Percentiles rank a stretch among this genome's conserved stretches.
phyloP scores from a whole-genome alignment of 2,329 filamentous ascomycete genomes.

The Epichloe gansuensis region DNA sequence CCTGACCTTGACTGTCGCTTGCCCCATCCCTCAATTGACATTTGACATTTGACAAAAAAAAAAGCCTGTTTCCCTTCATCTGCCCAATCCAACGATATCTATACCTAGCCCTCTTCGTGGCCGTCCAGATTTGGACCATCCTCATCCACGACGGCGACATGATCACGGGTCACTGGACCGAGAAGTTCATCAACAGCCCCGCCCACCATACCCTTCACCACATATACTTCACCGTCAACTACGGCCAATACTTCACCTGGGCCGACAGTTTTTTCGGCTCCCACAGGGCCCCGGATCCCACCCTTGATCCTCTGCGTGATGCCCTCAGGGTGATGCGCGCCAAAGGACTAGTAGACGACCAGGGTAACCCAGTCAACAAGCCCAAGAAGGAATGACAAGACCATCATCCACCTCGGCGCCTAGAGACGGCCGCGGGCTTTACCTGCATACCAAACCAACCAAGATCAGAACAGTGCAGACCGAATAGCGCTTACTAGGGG shows the following conservation, averaged over 20 bases:
- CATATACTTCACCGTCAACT: conserved; percentile 49
- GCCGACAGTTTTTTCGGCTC: conserved; percentile 13
- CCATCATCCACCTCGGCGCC: too few species aligned
- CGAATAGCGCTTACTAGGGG: too few species aligned
- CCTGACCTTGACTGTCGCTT: not conserved
- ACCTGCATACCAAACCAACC: too few species aligned
- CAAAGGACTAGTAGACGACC: conserved; percentile 31
- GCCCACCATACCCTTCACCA: conserved; percentile 80
- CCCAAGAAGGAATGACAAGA: conserved; percentile 15
- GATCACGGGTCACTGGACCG: conserved; percentile 70
- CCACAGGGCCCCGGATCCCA: conserved; percentile 28
- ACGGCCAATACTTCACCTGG: conserved; percentile 62
- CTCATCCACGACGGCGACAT: conserved; percentile 96
- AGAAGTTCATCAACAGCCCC: conserved; percentile 60
- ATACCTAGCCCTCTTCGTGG: conserved; percentile 74
- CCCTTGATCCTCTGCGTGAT: conserved; percentile 31
- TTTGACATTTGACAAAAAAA: not conserved
- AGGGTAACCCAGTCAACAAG: conserved; percentile 25
- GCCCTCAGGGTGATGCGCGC: conserved; percentile 30
- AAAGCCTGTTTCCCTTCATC: conserved; percentile 65
- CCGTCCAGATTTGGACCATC: conserved; percentile 95
- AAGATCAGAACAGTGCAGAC: too few species aligned
- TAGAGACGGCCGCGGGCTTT: too few species aligned
- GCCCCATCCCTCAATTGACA: not conserved
- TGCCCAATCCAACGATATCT: conserved; percentile 88